Conservation (phyloP, 371 early-diverging fungal species). For the Apophysomyces trapeziformis region DNA sequence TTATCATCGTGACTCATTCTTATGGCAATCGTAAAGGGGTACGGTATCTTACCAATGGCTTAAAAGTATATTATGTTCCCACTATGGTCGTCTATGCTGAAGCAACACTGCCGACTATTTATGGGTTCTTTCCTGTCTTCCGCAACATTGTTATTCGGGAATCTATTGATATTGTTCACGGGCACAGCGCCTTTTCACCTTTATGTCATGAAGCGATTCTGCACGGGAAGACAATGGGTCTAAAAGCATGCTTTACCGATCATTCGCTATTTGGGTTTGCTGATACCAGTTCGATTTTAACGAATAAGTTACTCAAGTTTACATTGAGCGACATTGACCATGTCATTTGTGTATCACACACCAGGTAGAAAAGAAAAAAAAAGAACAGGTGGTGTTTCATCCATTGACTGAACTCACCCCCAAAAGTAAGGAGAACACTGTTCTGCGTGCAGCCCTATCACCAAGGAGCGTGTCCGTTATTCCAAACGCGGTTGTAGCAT, state of each 20-base stretch:
- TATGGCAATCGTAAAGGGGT: slow-evolving; percentile 89
- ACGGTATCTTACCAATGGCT: slow-evolving; percentile 89
- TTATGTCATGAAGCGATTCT: slow-evolving; percentile 96
- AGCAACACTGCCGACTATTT: slow-evolving; percentile 94
- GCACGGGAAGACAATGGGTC: slow-evolving; percentile 95
- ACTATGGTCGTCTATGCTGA: slow-evolving; percentile 85
- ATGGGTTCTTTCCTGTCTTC: slow-evolving; percentile 90
- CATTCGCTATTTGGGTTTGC: slow-evolving; percentile 99
- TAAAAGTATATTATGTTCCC: slow-evolving; percentile 98
- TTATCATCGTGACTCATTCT: slow-evolving; percentile 88
- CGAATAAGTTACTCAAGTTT: slow-evolving; percentile 95
- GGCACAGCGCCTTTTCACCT: slow-evolving; percentile 93
- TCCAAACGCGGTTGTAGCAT: slow-evolving; percentile 97
- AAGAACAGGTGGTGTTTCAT: neutral
- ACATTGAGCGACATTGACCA: slow-evolving; percentile 94
- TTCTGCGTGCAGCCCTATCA: slow-evolving; percentile 89
- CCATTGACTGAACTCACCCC: neutral
- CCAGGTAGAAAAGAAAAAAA: slow-evolving; percentile 65
- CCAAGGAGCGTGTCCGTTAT: slow-evolving; percentile 96
- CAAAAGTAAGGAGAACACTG: slow-evolving; percentile 95
- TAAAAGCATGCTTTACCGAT: slow-evolving; percentile 97
- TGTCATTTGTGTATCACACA: slow-evolving; percentile 98
- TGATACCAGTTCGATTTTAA: slow-evolving; percentile 91
- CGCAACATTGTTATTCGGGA: slow-evolving; percentile 93
- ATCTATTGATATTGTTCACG: slow-evolving; percentile 96